phyloP scores from a whole-genome alignment of 2,329 filamentous ascomycete species.

The Pezicula neosporulosa region DNA sequence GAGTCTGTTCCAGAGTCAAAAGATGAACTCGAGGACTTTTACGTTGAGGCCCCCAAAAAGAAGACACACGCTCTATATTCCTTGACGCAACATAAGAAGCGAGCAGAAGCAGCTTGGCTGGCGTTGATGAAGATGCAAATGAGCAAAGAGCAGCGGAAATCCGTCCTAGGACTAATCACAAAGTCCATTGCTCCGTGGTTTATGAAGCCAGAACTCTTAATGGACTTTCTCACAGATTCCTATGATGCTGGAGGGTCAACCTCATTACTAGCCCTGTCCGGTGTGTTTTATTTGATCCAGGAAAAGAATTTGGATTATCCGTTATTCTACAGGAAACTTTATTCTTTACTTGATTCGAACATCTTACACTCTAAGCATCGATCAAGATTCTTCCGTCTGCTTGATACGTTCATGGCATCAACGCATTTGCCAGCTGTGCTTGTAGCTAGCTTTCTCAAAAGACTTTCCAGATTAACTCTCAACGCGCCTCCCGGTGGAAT shows the following conservation, averaged over 20 bases:
- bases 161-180: conserved; percentile 71
- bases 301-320: conserved; percentile 95
- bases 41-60: conserved; percentile 60
- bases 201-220: conserved; percentile 78
- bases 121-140: conserved; percentile 67
- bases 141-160: conserved; percentile 73
- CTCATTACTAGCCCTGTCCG: conserved; percentile 83
- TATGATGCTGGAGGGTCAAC: conserved; percentile 85
- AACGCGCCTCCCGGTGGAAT: conserved; percentile 86
- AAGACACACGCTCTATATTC: conserved; percentile 65
- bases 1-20: conserved; percentile 67
- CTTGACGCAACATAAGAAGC: conserved; percentile 68
- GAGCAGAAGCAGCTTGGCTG: conserved; percentile 85
- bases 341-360: conserved; percentile 82
- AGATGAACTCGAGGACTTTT: conserved; percentile 67
- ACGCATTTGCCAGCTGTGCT: conserved; percentile 88
- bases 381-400: conserved; percentile 85
- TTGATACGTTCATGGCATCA: conserved; percentile 87
- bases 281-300: conserved; percentile 91
- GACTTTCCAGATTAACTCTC: conserved; percentile 80
- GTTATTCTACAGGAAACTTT: conserved; percentile 89
- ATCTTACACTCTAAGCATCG: conserved; percentile 93
- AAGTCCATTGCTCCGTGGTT: conserved; percentile 87
- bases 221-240: conserved; percentile 95
- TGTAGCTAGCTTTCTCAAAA: conserved; percentile 94